Evolutionary conservation across 2,329 filamentous ascomycete genomes (phyloP), one percentile per base, ranked within the genome.

Genomic region (Penicillium sumatraense): DNA sequence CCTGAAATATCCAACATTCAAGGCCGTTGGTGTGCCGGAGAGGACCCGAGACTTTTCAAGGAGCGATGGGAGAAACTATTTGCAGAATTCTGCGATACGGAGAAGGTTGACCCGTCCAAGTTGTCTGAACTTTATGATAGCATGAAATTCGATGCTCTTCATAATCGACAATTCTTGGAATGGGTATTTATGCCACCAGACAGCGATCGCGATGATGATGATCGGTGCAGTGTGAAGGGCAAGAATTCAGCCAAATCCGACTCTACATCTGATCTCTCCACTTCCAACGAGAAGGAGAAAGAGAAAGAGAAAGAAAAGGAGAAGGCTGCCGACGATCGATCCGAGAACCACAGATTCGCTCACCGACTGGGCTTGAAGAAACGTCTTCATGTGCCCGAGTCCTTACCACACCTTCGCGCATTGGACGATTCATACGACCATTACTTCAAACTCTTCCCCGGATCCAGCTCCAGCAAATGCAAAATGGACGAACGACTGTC

Each of bases 1-100:
- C 86, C 86, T 48, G 80, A 84, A 4, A 78, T 89, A 21, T 85
- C 82, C 62, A 84, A 78, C 53, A 93, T 99, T 47, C 95, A 98
- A 75, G 82, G 90, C 6, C 85, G 95, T 21, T 99, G 95, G 95
- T 99, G 95, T 71, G 96, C 91, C 62, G 93, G 93, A 26, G 95
- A 99, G 76, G 95, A 98, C 68, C 87, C 93, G 0, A 91, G 96
- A 63, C 81, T 99, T 2, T 99, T 99, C 81, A 90, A 89, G 63
- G 95, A 99, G 73, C 86, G 95, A 26, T 99, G 95, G 95, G 95
- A 98, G 77, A 99, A 99, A 78, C 83, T 99, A 2, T 99, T 99
- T 75, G 86, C 88, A 45, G 95, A 99, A 71, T 99, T 99, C 68
- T 95, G 90, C 62, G 96, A 99, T 72, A 89, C 90, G 1, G 95